Conservation (phyloP, 2,329 filamentous ascomycete species). For the Ophiostoma tasmaniense region DNA sequence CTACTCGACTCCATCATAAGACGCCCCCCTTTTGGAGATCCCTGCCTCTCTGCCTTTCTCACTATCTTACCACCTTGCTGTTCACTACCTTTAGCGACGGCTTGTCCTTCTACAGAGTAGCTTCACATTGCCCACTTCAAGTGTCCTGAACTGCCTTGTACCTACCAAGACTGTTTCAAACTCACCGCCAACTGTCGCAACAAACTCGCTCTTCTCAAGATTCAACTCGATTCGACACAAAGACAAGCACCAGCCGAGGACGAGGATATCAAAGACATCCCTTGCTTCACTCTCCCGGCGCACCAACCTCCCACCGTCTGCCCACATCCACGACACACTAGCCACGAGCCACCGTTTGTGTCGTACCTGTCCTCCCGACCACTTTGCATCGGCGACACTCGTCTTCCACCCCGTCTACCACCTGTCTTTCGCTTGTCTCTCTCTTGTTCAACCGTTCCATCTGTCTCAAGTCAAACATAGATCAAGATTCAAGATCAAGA, state of each 20-base stretch:
- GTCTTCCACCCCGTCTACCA: neutral
- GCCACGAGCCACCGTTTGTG: neutral
- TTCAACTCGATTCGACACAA: neutral
- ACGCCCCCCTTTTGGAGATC: neutral
- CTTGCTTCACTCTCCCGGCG: neutral
- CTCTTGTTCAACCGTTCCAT: neutral
- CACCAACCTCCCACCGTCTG: neutral
- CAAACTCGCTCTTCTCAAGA: conserved; percentile 1
- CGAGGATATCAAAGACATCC: neutral
- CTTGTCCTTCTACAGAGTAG: neutral
- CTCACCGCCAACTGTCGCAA: neutral
- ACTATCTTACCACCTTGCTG: neutral
- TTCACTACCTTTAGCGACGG: neutral
- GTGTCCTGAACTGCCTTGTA: neutral
- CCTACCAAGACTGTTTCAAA: neutral
- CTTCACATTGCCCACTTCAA: neutral
- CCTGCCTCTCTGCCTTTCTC: neutral
- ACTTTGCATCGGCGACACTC: neutral
- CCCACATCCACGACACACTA: neutral
- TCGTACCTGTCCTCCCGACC: neutral
- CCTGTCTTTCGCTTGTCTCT: neutral
- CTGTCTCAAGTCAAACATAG: neutral
- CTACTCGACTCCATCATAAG: neutral
- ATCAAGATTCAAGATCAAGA: neutral
- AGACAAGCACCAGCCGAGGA: neutral